Evolutionary conservation across 140 eudicot genomes (phyloP).

Genomic region (Bidens hawaiensis): DNA sequence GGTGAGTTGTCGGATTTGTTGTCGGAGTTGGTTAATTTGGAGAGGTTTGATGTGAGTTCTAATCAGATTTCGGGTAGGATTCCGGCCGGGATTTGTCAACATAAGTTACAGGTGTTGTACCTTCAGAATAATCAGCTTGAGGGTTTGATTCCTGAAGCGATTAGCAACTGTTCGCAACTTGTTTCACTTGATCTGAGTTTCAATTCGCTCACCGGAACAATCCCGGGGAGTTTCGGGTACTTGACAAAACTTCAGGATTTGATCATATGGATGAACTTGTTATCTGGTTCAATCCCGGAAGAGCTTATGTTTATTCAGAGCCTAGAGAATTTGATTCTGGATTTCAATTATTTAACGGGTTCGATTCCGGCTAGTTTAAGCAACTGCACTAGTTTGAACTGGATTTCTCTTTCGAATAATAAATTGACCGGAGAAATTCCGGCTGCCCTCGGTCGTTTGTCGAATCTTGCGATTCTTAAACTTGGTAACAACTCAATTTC

Average conservation of each 20-base stretch:
- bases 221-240: slow-evolving; percentile 65
- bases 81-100: slow-evolving; percentile 62
- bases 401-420: no score
- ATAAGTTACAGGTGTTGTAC: slow-evolving; percentile 51
- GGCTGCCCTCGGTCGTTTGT: slow-evolving; percentile 59
- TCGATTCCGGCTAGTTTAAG: no score
- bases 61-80: slow-evolving; percentile 53
- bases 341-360: slow-evolving; percentile 73
- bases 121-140: slow-evolving; percentile 66
- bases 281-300: slow-evolving; percentile 72
- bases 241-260: slow-evolving; percentile 63
- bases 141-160: slow-evolving; percentile 58
- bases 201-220: slow-evolving; percentile 57
- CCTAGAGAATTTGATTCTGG: slow-evolving; percentile 77
- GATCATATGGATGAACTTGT: slow-evolving; percentile 71
- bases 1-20: slow-evolving; percentile 61
- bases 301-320: slow-evolving; percentile 55
- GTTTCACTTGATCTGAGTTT: slow-evolving; percentile 90
- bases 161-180: slow-evolving; percentile 63
- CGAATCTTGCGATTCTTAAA: no score
- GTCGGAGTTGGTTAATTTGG: slow-evolving; percentile 38
- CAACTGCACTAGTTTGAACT: no score
- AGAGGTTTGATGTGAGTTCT: slow-evolving; percentile 78
- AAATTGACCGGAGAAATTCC: slow-evolving; percentile 65
- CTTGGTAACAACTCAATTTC: slow-evolving; percentile 86